These are phyloP conservation scores for Microdochium nivale DNA, from an alignment of 2,329 filamentous ascomycete species.

Conservation along the genomic window DNA sequence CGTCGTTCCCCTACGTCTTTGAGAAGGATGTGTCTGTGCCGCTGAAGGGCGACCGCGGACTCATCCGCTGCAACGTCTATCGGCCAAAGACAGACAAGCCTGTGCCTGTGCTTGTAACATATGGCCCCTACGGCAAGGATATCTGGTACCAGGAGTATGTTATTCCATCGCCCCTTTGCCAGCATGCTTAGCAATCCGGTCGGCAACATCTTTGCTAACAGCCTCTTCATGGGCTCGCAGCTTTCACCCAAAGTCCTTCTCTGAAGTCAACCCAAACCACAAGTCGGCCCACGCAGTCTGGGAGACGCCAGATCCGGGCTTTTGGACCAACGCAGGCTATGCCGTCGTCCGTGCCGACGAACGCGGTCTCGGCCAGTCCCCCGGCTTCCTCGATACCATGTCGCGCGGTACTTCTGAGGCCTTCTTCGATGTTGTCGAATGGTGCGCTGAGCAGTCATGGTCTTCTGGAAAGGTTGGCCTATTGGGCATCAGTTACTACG, in stretches of 20 bases:
- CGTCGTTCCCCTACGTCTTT: slow-evolving; percentile 30
- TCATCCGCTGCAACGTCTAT: slow-evolving; percentile 29
- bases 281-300: slow-evolving; percentile 45
- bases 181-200: too few species aligned
- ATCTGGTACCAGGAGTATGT: slow-evolving; percentile 48
- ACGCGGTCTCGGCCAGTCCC: slow-evolving; percentile 36
- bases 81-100: slow-evolving; percentile 20
- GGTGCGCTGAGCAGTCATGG: slow-evolving; percentile 37
- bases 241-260: slow-evolving; percentile 30
- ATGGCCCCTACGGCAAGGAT: slow-evolving; percentile 68
- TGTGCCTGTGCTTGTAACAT: slow-evolving; percentile 58
- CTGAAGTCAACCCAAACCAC: slow-evolving; percentile 44
- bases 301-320: slow-evolving; percentile 50
- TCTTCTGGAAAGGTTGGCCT: slow-evolving; percentile 38
- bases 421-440: slow-evolving; percentile 41
- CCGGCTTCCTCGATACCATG: slow-evolving; percentile 39
- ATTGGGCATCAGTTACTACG: slow-evolving; percentile 39
- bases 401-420: slow-evolving; percentile 35
- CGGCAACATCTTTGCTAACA: too few species aligned
- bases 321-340: slow-evolving; percentile 46
- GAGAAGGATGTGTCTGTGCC: slow-evolving; percentile 23
- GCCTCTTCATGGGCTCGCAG: slow-evolving; percentile 7
- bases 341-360: slow-evolving; percentile 46
- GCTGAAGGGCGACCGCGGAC: slow-evolving; percentile 17
- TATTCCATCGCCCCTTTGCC: not conserved